These are phyloP conservation scores for Geotrichum bryndzae DNA, from an alignment of 1,139 yeast genomes.

Conservation along the genomic window DNA sequence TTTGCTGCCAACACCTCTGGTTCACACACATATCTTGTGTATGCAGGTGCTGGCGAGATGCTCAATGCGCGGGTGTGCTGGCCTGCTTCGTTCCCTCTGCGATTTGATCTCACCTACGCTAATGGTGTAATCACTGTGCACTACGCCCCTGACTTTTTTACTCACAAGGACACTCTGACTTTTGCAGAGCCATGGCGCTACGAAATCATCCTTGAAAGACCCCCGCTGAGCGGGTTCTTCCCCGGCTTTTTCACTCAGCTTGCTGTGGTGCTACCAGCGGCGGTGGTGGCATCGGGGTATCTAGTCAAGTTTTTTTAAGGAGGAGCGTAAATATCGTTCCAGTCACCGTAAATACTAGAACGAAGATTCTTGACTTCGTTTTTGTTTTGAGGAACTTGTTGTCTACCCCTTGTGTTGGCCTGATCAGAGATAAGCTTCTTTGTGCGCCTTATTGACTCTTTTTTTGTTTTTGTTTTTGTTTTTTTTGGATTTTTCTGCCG, in stretches of 20 bases:
- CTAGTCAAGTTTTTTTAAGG: not conserved
- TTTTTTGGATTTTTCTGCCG: not conserved
- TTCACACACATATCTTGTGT: not conserved
- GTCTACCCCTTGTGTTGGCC: not conserved
- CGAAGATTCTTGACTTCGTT: not conserved
- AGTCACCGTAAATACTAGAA: not conserved
- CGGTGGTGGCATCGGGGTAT: not conserved
- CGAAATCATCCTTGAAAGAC: not conserved
- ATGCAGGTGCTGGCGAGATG: not conserved
- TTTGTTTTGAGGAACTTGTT: not conserved
- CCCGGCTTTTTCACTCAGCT: not conserved
- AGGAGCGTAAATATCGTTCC: not conserved
- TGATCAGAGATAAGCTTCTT: not conserved
- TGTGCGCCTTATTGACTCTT: not conserved
- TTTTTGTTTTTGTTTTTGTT: not conserved
- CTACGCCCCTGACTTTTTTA: slow-evolving; percentile 8
- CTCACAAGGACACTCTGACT: slow-evolving; percentile 2
- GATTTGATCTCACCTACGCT: slow-evolving; percentile 24
- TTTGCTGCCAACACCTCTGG: not conserved
- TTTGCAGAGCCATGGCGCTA: not conserved
- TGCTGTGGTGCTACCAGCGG: not conserved
- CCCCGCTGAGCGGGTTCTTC: not conserved
- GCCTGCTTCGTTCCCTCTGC: slow-evolving; percentile 36
- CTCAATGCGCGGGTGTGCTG: slow-evolving; percentile 33
- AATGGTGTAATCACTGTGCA: slow-evolving; percentile 4